A percentile compares a stretch with the other conserved stretches of the same genome.
Conservation (phyloP, 129 eudicot species). For the Saussurea involucrata region DNA sequence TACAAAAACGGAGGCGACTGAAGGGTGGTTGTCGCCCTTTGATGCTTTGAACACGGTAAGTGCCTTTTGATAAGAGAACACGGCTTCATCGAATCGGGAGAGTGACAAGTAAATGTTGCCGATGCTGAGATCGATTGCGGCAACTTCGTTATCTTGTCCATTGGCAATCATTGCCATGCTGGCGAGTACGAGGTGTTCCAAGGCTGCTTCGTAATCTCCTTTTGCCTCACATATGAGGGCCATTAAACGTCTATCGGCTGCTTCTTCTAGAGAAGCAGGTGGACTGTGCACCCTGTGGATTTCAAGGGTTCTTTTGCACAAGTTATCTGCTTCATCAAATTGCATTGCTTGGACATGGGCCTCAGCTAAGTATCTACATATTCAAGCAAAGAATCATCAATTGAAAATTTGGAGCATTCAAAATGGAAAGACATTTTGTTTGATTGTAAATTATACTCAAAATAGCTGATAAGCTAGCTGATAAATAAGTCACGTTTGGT, state of each 20-base stretch:
- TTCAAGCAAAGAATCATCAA: conserved; percentile 4
- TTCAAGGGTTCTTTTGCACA: conserved; percentile 90
- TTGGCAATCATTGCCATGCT: conserved; percentile 99
- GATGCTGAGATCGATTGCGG: conserved; percentile 91
- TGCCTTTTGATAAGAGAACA: conserved; percentile 93
- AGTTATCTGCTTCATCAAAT: conserved; percentile 82
- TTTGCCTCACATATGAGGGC: conserved; percentile 97
- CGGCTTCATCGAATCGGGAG: conserved; percentile 97
- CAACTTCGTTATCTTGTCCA: conserved; percentile 95
- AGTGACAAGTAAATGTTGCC: conserved; percentile 87
- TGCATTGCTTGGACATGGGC: conserved; percentile 99
- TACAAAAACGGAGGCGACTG: conserved; percentile 89
- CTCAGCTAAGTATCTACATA: conserved; percentile 87
- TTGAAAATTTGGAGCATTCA: not conserved
- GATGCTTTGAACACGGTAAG: conserved; percentile 97
- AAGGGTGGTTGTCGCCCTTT: conserved; percentile 94
- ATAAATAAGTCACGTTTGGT: not conserved
- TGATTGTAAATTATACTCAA: no score
- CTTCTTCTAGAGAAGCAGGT: conserved; percentile 98
- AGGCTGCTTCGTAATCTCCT: conserved; percentile 86
- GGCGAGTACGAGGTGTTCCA: conserved; percentile 96
- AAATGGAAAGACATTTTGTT: not conserved
- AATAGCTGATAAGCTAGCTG: not conserved
- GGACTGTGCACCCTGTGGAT: conserved; percentile 93
- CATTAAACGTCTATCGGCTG: conserved; percentile 96